Base-by-base conservation (phyloP, 148 eudicot species). In the Silene uniflora region DNA sequence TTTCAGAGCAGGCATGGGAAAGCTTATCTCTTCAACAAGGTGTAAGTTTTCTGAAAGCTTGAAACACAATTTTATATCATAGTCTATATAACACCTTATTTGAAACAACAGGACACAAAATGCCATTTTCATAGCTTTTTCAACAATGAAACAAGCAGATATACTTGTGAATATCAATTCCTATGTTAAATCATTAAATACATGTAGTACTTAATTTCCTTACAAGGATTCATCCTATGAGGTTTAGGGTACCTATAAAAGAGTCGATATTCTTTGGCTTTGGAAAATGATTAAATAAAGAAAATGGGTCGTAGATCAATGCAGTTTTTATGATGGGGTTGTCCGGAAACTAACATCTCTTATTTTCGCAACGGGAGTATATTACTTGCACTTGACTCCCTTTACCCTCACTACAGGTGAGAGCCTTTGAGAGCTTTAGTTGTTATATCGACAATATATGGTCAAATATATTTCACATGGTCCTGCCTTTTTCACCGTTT, bases 21-120 rank as follows among this genome's bases (percentile, higher is more conserved):
- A 81, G 98, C 98, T 81, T 93, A 93, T 82, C 96, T 93, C 90
- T 93, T 93, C 91, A 89, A 78, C 79, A 90, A 88, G 84, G 96
- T 93, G 98, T 93, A 93, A 89, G 98, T 92, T 80, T 85, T 78
- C 86, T 78, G 80, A 73, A 72, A 81, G 73, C 69, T 75, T 74
- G 73, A 47, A 75, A 44, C 55, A 44, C 27, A 19, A 46, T 42
- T 44, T 44, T 39, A n/a, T 65, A 21, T n/a, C 67, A 29, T 32
- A 14, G 25, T 32, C 71, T 78, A 7, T 7, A 49, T 12, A 47
- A n/a, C 39, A 35, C 44, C 60, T n/a, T 8, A 32, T 32, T 32
- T 32, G 35, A 32, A 32, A 32, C 35, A 32, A 32, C 35, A 32
- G n/a, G 67, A 73, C 18, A n/a, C 19, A 16, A 29, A 18, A 63